Percentiles rank a stretch among this genome's conserved stretches.
These are phyloP conservation scores for Stentor coeruleus DNA, from an alignment of 73 alveolate species.

Conservation along the genomic window DNA sequence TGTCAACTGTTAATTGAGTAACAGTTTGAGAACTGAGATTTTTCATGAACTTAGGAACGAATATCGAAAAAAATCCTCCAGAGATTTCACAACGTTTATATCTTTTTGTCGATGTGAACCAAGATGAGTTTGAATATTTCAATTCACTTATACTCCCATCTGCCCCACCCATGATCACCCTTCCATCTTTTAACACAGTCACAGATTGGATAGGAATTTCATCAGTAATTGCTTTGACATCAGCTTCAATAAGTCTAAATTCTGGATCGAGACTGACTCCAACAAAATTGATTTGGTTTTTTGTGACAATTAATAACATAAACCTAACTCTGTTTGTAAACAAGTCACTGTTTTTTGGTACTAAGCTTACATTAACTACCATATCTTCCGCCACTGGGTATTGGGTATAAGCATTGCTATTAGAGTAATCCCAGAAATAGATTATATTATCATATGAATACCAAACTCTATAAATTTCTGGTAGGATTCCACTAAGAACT, in stretches of 20 bases:
- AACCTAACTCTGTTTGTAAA: background rate
- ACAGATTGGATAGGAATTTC: slow-evolving; percentile 11
- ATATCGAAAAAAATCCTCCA: background rate
- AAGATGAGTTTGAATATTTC: slow-evolving; percentile 1
- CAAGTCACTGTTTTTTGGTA: slow-evolving; percentile 20
- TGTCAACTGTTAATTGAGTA: background rate
- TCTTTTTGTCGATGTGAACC: slow-evolving; percentile 15
- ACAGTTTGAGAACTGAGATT: background rate
- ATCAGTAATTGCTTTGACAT: background rate
- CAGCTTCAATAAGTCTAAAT: background rate
- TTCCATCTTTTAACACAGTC: background rate
- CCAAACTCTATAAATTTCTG: slow-evolving; percentile 16
- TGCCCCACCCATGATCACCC: background rate
- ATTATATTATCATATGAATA: background rate
- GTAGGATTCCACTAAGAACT: background rate
- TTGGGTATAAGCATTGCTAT: background rate
- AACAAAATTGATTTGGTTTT: background rate
- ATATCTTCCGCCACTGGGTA: background rate
- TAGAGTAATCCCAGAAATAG: slow-evolving; percentile 10
- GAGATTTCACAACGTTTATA: background rate
- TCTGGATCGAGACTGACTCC: slow-evolving; percentile 6
- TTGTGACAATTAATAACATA: background rate
- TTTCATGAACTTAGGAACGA: background rate
- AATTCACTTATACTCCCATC: slow-evolving; percentile 21
- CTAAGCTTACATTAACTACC: background rate